A percentile compares a stretch with the other conserved stretches of the same genome.
These are phyloP conservation scores for Actinomortierella ambigua DNA, from an alignment of 371 early-diverging fungal genomes.

Conservation along the genomic window DNA sequence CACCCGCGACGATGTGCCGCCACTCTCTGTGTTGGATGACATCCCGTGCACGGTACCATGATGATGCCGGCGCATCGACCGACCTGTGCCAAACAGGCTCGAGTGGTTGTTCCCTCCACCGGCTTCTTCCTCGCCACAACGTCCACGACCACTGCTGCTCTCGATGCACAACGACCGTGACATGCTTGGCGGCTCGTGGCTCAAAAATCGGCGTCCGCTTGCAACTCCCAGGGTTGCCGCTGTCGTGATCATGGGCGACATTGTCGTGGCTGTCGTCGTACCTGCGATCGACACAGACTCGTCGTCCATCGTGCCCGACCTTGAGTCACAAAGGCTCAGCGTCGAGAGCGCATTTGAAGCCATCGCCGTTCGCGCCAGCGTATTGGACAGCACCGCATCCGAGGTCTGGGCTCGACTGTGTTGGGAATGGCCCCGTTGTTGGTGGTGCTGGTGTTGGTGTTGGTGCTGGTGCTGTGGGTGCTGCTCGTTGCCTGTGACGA, in stretches of 20 bases:
- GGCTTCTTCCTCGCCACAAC: conserved; percentile 9
- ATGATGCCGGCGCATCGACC: not conserved
- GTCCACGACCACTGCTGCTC: not conserved
- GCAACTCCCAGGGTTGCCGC: conserved; percentile 8
- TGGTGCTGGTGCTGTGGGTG: conserved; percentile 12
- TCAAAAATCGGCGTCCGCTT: not conserved
- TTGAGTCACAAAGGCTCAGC: too few species aligned
- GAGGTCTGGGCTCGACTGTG: conserved; percentile 41
- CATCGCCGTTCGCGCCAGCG: conserved; percentile 12
- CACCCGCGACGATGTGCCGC: conserved; percentile 18
- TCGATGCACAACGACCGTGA: conserved; percentile 13
- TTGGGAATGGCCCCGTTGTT: conserved; percentile 19
- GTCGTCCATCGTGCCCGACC: too few species aligned
- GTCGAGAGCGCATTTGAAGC: conserved; percentile 25
- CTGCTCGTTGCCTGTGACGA: conserved; percentile 10
- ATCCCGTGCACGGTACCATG: not conserved
- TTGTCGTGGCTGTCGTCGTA: conserved; percentile 41
- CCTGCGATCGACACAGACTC: conserved; percentile 29
- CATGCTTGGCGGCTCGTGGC: too few species aligned
- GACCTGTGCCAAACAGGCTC: conserved; percentile 8
- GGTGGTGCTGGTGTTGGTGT: conserved; percentile 28
- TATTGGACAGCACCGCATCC: conserved; percentile 31
- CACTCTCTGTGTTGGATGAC: not conserved
- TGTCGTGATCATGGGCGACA: conserved; percentile 40
- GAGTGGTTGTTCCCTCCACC: not conserved